Percentiles rank a stretch among this genome's conserved stretches.
phyloP scores from a whole-genome alignment of 2,329 filamentous ascomycete species.

The Falciphora oryzae region DNA sequence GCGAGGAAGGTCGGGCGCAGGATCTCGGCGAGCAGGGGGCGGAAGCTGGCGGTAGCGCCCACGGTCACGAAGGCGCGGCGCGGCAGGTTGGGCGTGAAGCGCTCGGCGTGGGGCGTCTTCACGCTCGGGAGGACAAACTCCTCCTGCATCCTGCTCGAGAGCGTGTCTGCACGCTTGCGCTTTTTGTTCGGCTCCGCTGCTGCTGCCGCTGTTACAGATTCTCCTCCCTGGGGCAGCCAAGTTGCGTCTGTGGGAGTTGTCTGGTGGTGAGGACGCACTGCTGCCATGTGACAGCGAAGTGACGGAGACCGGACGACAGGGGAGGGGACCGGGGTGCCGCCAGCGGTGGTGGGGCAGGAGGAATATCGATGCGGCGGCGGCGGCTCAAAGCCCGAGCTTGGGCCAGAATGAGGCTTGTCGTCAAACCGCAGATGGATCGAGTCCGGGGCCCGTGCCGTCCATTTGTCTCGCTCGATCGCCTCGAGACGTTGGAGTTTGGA shows the following conservation, averaged over 20 bases:
- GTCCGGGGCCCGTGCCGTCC: conserved; percentile 4
- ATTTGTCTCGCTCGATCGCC: not conserved
- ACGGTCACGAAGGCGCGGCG: conserved; percentile 70
- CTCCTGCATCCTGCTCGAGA: not conserved
- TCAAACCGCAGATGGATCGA: not conserved
- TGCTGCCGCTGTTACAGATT: not conserved
- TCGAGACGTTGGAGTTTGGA: conserved; percentile 6
- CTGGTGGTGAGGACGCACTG: not conserved
- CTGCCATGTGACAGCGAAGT: not conserved
- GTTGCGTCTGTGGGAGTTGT: not conserved
- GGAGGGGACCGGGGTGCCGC: too few species aligned
- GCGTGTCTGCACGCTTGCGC: not conserved
- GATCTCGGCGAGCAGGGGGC: conserved; percentile 60
- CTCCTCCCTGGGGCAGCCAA: too few species aligned
- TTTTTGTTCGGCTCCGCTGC: not conserved
- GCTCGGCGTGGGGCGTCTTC: not conserved
- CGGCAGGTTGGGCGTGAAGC: not conserved
- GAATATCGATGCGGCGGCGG: conserved; percentile 3
- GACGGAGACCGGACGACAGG: not conserved
- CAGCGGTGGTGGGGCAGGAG: not conserved
- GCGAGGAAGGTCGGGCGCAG: conserved; percentile 57
- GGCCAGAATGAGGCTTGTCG: not conserved
- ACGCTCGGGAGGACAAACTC: not conserved
- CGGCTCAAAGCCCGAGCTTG: not conserved
- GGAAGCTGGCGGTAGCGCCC: conserved; percentile 84